These are phyloP conservation scores for Ceratocystis colombiana DNA, from an alignment of 2,329 filamentous ascomycete genomes.

Conservation along the genomic window DNA sequence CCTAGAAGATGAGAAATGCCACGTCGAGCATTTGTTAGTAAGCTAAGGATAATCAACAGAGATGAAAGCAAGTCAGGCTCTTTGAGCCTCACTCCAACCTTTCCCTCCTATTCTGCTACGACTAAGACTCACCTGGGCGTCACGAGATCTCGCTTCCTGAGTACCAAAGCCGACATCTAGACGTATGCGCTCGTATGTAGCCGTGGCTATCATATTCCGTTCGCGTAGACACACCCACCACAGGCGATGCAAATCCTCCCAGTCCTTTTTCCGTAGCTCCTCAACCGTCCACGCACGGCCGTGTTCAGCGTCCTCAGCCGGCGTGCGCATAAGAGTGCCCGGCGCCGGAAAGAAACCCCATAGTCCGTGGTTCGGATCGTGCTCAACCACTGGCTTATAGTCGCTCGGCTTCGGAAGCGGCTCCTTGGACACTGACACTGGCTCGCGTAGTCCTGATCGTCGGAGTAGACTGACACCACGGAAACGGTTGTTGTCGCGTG, in stretches of 20 bases:
- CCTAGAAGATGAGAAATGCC: slow-evolving; percentile 38
- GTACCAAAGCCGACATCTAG: slow-evolving; percentile 64
- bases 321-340: slow-evolving; percentile 58
- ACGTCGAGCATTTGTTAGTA: not conserved
- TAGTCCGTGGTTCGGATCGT: slow-evolving; percentile 70
- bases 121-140: slow-evolving; percentile 49
- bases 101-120: not conserved
- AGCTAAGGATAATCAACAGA: not conserved
- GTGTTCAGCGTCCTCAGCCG: slow-evolving; percentile 59
- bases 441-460: slow-evolving; percentile 62
- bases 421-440: slow-evolving; percentile 62
- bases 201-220: slow-evolving; percentile 78
- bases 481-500: slow-evolving; percentile 64
- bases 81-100: not conserved
- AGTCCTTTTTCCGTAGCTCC: slow-evolving; percentile 80
- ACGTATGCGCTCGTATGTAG: slow-evolving; percentile 56
- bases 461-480: slow-evolving; percentile 76
- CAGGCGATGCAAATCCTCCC: slow-evolving; percentile 82
- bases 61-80: not conserved
- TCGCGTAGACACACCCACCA: slow-evolving; percentile 96
- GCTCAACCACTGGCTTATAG: slow-evolving; percentile 47
- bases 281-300: slow-evolving; percentile 75
- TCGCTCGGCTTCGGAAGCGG: slow-evolving; percentile 64
- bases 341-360: slow-evolving; percentile 81
- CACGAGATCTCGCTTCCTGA: slow-evolving; percentile 53